A percentile compares a stretch with the other conserved stretches of the same genome.
These are phyloP conservation scores for Leptoxyphium fumago DNA, from an alignment of 2,329 filamentous ascomycete genomes.

Conservation along the genomic window DNA sequence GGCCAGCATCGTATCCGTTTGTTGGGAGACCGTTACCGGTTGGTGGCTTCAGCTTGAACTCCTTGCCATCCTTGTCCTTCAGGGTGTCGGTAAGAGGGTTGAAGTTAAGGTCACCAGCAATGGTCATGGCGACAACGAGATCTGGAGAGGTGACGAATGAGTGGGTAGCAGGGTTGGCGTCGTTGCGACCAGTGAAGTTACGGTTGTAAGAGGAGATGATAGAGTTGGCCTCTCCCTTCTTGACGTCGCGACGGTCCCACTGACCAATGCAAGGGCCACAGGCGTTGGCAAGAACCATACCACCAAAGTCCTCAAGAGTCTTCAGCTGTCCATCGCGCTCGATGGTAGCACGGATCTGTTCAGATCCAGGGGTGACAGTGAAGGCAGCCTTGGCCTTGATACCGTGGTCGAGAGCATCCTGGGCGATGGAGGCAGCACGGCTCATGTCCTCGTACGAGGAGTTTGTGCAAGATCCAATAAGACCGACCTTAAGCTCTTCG, in stretches of 20 bases:
- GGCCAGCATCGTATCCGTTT: slow-evolving; percentile 76
- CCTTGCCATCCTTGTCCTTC: slow-evolving; percentile 90
- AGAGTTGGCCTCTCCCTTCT: slow-evolving; percentile 91
- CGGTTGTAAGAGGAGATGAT: slow-evolving; percentile 99
- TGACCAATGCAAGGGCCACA: slow-evolving; percentile 50
- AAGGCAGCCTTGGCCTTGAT: slow-evolving; percentile 88
- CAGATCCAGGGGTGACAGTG: slow-evolving; percentile 89
- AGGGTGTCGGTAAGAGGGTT: slow-evolving; percentile 87
- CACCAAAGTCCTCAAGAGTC: slow-evolving; percentile 93
- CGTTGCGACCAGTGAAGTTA: slow-evolving; percentile 98
- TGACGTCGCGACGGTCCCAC: slow-evolving; percentile 86
- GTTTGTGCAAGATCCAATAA: slow-evolving; percentile 99
- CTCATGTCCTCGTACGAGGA: slow-evolving; percentile 81
- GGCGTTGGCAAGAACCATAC: slow-evolving; percentile 86
- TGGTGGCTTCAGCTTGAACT: slow-evolving; percentile 76
- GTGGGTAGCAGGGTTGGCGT: slow-evolving; percentile 88
- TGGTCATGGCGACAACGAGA: slow-evolving; percentile 70
- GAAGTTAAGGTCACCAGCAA: slow-evolving; percentile 77
- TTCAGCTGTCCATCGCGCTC: slow-evolving; percentile 46
- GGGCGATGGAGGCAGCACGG: slow-evolving; percentile 78
- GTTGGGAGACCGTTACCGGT: slow-evolving; percentile 66
- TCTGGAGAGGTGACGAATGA: slow-evolving; percentile 87
- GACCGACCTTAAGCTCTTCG: slow-evolving; percentile 85
- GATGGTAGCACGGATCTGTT: slow-evolving; percentile 92
- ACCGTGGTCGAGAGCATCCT: slow-evolving; percentile 80